Percentiles rank a stretch among this genome's conserved stretches.
Evolutionary conservation across 495 filamentous ascomycete species (phyloP).

Genomic region (Aspergillus heteromorphus): DNA sequence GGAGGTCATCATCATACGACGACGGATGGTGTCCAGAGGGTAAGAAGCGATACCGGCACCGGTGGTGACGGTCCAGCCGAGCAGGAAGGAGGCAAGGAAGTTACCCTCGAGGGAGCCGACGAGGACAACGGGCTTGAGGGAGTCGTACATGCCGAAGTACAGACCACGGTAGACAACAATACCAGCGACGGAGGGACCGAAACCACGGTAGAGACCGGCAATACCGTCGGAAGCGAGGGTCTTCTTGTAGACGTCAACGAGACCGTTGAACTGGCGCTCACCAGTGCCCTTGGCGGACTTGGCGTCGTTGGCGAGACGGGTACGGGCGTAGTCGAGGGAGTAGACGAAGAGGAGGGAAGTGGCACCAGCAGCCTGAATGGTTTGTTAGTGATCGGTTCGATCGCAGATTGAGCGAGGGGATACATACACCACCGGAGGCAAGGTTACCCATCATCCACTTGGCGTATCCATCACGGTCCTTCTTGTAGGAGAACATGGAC

Average conservation of each 20-base stretch:
- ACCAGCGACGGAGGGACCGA: slow-evolving; percentile 97
- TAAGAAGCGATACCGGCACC: slow-evolving; percentile 99
- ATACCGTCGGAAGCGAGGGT: slow-evolving; percentile 97
- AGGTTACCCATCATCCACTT: slow-evolving; percentile 99
- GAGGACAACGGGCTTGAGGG: slow-evolving; percentile 97
- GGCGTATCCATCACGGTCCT: slow-evolving; percentile 94
- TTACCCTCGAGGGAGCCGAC: slow-evolving; percentile 88
- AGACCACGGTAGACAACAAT: slow-evolving; percentile 99
- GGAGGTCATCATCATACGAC: slow-evolving; percentile 99
- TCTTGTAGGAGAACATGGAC: slow-evolving; percentile 99
- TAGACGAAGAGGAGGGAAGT: slow-evolving; percentile 99
- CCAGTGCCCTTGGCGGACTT: slow-evolving; percentile 93
- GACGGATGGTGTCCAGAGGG: slow-evolving; percentile 98
- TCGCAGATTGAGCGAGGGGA: not conserved
- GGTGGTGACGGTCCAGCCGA: slow-evolving; percentile 99
- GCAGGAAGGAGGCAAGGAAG: slow-evolving; percentile 97
- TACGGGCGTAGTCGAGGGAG: slow-evolving; percentile 99
- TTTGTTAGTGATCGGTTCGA: slow-evolving; percentile 22
- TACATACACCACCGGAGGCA: slow-evolving; percentile 97
- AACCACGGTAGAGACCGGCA: slow-evolving; percentile 99
- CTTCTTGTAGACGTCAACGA: slow-evolving; percentile 99
- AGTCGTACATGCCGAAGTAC: slow-evolving; percentile 99
- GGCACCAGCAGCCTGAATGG: slow-evolving; percentile 84
- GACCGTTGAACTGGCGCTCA: slow-evolving; percentile 99
- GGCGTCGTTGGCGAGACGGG: slow-evolving; percentile 99